A percentile compares a stretch with the other conserved stretches of the same genome.
Evolutionary conservation across 768 basidiomycete species (phyloP).

Genomic region (Calocybe indica): DNA sequence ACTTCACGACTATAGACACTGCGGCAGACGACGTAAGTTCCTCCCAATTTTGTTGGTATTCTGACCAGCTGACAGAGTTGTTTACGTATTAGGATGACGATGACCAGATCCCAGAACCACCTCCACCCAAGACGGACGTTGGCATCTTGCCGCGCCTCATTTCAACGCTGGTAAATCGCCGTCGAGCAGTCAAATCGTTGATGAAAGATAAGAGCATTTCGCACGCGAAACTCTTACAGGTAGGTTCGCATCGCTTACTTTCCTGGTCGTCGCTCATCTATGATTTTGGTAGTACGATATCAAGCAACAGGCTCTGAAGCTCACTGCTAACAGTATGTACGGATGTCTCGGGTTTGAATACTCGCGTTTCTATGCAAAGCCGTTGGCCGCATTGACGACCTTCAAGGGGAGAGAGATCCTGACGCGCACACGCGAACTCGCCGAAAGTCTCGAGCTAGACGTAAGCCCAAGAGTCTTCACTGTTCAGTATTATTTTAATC

Average conservation of each 20-base stretch:
- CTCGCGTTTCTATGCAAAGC: conserved; percentile 93
- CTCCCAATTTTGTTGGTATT: not conserved
- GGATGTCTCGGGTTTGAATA: conserved; percentile 98
- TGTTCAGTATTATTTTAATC: not conserved
- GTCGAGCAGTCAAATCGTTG: conserved; percentile 83
- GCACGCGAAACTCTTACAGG: conserved; percentile 78
- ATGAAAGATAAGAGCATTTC: conserved; percentile 86
- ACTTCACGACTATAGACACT: conserved; percentile 94
- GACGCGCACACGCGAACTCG: conserved; percentile 87
- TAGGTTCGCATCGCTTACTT: conserved; percentile 20
- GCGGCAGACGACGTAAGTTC: conserved; percentile 41
- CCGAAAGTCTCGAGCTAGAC: conserved; percentile 84
- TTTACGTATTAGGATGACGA: conserved; percentile 39
- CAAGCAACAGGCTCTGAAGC: conserved; percentile 93
- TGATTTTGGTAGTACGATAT: conserved; percentile 73
- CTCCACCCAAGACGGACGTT: conserved; percentile 59
- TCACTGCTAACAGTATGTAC: conserved; percentile 99
- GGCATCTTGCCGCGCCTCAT: conserved; percentile 97
- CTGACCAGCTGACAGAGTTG: too few relatives aligned
- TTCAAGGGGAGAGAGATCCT: conserved; percentile 97
- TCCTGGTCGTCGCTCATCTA: not conserved
- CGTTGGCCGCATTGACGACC: conserved; percentile 95
- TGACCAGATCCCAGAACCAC: conserved; percentile 89
- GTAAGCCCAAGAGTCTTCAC: conserved; percentile 39
- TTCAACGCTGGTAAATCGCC: conserved; percentile 88